phyloP scores from a whole-genome alignment of 805 yeast genomes.

The Zygosaccharomyces rouxii region DNA sequence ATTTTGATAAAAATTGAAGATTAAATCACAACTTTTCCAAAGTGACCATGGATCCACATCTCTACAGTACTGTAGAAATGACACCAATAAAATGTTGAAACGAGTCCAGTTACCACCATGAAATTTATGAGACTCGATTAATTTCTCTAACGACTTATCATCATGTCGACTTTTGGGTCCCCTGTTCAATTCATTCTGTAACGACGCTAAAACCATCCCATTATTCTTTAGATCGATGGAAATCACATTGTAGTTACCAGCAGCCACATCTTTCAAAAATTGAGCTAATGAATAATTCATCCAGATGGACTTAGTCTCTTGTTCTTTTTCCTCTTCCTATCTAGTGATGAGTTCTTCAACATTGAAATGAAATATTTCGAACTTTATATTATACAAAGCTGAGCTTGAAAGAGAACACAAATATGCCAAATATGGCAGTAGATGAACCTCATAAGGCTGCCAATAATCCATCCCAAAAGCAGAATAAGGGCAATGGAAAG shows the following conservation, averaged over 20 bases:
- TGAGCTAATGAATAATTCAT: constrained; percentile 15
- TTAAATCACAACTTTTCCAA: constrained; percentile 47
- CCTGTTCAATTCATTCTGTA: constrained; percentile 33
- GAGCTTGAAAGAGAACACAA: background rate
- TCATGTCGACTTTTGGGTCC: constrained; percentile 4
- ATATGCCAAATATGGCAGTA: background rate
- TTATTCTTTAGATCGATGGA: constrained; percentile 28
- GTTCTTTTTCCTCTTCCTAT: background rate
- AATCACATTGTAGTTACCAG: constrained; percentile 24
- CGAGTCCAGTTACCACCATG: constrained; percentile 34
- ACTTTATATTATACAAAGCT: background rate
- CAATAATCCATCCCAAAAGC: constrained; percentile 1
- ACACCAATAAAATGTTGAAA: constrained; percentile 43
- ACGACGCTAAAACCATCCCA: constrained; percentile 33
- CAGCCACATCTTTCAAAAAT: constrained; percentile 20
- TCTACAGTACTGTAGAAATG: constrained; percentile 46
- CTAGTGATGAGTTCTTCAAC: background rate
- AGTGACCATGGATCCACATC: constrained; percentile 52
- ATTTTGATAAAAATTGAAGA: constrained; percentile 41
- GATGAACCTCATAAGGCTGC: constrained; percentile 5
- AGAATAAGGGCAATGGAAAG: background rate
- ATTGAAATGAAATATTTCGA: background rate
- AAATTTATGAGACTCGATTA: constrained; percentile 19
- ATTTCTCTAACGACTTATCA: constrained; percentile 16
- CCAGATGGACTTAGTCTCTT: background rate